A percentile compares a stretch with the other conserved stretches of the same genome.
These are phyloP conservation scores for Phoenix dactylifera DNA, from an alignment of 176 grass and related monocot genomes.

Conservation along the genomic window DNA sequence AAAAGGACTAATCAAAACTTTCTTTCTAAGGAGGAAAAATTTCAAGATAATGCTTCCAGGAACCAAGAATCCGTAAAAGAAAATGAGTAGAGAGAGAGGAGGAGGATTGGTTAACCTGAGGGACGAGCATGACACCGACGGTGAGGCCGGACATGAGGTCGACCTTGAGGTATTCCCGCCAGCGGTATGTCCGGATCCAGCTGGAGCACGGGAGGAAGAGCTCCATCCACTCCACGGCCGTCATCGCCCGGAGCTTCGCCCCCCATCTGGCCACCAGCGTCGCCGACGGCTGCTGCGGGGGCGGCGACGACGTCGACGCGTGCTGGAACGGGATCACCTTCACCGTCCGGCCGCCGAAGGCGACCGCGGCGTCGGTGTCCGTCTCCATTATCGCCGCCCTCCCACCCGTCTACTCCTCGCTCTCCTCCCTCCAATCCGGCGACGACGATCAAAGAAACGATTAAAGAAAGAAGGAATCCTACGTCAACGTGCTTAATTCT, in stretches of 20 bases:
- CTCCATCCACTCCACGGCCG: constrained; percentile 47
- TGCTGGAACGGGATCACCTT: constrained; percentile 67
- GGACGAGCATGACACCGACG: constrained; percentile 95
- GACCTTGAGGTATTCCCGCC: constrained; percentile 55
- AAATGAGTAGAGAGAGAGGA: neutral
- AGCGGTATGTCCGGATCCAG: constrained; percentile 65
- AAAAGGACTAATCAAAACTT: too few relatives aligned
- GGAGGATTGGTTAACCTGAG: constrained; percentile 39
- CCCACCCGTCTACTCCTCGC: too few relatives aligned
- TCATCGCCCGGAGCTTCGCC: constrained; percentile 43
- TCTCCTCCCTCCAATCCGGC: too few relatives aligned
- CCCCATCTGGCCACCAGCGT: constrained; percentile 17
- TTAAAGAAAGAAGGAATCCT: too few relatives aligned
- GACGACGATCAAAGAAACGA: too few relatives aligned
- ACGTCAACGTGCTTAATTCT: too few relatives aligned
- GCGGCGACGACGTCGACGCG: constrained; percentile 13
- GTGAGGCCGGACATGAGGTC: constrained; percentile 83
- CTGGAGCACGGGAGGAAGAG: constrained; percentile 43
- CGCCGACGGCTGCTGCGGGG: constrained; percentile 10
- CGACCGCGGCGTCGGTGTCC: too few relatives aligned
- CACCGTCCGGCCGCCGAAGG: constrained; percentile 30
- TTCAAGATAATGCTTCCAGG: too few relatives aligned
- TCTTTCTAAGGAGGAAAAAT: too few relatives aligned
- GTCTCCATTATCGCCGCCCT: too few relatives aligned
- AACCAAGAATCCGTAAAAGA: too few relatives aligned